A percentile compares a stretch with the other conserved stretches of the same genome.
These are phyloP conservation scores for Phytopythium mirpurense DNA, from an alignment of 352 stramenopile species.

Conservation along the genomic window DNA sequence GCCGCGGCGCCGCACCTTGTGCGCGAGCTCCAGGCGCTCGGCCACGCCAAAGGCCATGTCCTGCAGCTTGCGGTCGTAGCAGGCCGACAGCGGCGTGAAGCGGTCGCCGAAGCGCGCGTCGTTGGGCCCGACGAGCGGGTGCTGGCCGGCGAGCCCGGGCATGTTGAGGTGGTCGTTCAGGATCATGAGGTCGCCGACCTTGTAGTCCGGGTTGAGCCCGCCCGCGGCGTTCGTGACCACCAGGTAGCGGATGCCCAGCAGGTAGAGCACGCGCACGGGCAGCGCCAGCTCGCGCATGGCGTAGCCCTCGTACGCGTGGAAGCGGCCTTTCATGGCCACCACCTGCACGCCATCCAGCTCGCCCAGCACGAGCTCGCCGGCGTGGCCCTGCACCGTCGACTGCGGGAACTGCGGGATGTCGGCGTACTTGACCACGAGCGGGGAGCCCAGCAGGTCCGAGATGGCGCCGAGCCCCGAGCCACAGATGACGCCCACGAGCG, in stretches of 20 bases:
- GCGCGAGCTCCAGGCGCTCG: slow-evolving; percentile 65
- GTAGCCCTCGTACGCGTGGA: slow-evolving; percentile 98
- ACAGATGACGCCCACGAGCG: slow-evolving; percentile 89
- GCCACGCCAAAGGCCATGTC: slow-evolving; percentile 77
- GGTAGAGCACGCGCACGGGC: slow-evolving; percentile 94
- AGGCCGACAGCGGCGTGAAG: slow-evolving; percentile 94
- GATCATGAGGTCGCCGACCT: slow-evolving; percentile 96
- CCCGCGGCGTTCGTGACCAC: slow-evolving; percentile 97
- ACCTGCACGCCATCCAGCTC: slow-evolving; percentile 76
- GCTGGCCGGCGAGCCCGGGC: slow-evolving; percentile 89
- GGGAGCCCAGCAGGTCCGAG: slow-evolving; percentile 84
- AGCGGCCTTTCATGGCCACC: slow-evolving; percentile 93
- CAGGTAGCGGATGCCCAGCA: slow-evolving; percentile 93
- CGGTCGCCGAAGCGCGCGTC: slow-evolving; percentile 92
- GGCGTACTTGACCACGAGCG: slow-evolving; percentile 89
- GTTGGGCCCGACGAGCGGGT: slow-evolving; percentile 94
- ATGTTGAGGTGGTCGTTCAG: slow-evolving; percentile 97
- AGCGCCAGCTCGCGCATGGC: slow-evolving; percentile 91
- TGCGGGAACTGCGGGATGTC: slow-evolving; percentile 93
- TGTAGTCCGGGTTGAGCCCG: slow-evolving; percentile 91
- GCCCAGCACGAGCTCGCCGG: slow-evolving; percentile 95
- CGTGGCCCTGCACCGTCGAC: slow-evolving; percentile 93
- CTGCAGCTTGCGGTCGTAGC: slow-evolving; percentile 90
- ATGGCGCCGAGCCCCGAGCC: slow-evolving; percentile 93
- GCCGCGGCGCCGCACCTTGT: slow-evolving; percentile 82